Conservation (phyloP, 225 moss, liverwort and hornwort genomes). For the Polytrichum commune region DNA sequence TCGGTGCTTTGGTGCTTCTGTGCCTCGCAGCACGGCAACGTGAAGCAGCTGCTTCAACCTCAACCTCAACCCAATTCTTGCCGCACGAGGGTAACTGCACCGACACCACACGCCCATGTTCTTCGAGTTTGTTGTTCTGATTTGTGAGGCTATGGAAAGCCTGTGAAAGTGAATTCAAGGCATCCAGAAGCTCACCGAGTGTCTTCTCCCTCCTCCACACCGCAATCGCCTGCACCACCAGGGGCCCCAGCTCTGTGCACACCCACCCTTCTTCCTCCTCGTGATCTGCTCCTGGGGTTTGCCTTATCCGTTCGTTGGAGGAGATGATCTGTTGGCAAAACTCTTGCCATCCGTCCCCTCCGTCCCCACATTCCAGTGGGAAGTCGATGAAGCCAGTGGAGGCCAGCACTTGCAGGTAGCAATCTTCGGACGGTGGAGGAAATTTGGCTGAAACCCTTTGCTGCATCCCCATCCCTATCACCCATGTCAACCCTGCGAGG, state of each 20-base stretch:
- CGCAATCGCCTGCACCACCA: background rate
- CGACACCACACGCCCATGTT: background rate
- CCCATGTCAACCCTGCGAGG: background rate
- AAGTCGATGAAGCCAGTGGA: background rate
- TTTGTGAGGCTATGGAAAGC: background rate
- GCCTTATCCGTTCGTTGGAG: too few relatives aligned
- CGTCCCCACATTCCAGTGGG: background rate
- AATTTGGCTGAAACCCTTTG: background rate
- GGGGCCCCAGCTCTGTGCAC: background rate
- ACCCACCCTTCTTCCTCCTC: background rate
- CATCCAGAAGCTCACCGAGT: background rate
- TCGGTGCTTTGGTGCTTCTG: background rate
- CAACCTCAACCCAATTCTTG: background rate
- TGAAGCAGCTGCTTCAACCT: conserved; percentile 1
- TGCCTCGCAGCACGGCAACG: background rate
- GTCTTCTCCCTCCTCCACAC: background rate
- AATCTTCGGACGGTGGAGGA: background rate
- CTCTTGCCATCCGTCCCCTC: background rate
- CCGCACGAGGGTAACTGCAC: background rate
- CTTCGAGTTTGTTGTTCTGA: background rate
- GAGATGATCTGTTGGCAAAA: conserved; percentile 2
- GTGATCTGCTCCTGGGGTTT: background rate
- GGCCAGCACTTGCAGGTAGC: background rate
- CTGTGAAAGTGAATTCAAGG: background rate
- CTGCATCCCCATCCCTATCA: background rate